Evolutionary conservation across 352 stramenopile genomes (phyloP).

Genomic region (Globisporangium paroecandrum): DNA sequence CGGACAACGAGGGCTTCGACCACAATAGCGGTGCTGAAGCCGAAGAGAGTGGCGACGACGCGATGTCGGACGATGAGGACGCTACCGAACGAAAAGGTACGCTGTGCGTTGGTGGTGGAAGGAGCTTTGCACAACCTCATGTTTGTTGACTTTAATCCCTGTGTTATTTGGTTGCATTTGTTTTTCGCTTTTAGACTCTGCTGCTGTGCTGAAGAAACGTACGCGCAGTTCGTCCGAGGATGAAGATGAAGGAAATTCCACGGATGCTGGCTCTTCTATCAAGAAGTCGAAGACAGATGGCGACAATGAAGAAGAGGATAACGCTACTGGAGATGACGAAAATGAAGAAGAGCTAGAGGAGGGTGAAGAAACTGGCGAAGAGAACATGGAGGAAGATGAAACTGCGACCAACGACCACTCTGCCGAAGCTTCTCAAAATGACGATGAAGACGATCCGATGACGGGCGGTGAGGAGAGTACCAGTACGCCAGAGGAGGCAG

Average conservation of each 20-base stretch:
- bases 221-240: conserved; percentile 30
- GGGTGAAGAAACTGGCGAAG: conserved; percentile 19
- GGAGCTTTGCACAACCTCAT: background rate
- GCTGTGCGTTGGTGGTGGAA: background rate
- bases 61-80: conserved; percentile 35
- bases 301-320: conserved; percentile 19
- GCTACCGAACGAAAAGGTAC: conserved; percentile 34
- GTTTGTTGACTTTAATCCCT: background rate
- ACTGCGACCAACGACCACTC: background rate
- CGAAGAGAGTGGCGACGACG: conserved; percentile 35
- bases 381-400: conserved; percentile 14
- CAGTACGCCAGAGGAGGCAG: background rate
- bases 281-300: conserved; percentile 25
- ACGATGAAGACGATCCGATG: conserved; percentile 31
- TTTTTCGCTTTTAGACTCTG: background rate
- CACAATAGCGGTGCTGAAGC: conserved; percentile 18
- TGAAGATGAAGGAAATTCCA: conserved; percentile 17
- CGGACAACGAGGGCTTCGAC: conserved; percentile 22
- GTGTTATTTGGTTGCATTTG: background rate
- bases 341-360: conserved; percentile 22
- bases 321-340: conserved; percentile 15
- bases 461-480: conserved; percentile 17
- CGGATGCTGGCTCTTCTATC: conserved; percentile 11
- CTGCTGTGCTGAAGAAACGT: conserved; percentile 57
- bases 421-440: conserved; percentile 6